Percentiles rank a stretch among this genome's conserved stretches.
These are phyloP conservation scores for Pseudocercospora pini-densiflorae DNA, from an alignment of 2,329 filamentous ascomycete species.

Conservation along the genomic window DNA sequence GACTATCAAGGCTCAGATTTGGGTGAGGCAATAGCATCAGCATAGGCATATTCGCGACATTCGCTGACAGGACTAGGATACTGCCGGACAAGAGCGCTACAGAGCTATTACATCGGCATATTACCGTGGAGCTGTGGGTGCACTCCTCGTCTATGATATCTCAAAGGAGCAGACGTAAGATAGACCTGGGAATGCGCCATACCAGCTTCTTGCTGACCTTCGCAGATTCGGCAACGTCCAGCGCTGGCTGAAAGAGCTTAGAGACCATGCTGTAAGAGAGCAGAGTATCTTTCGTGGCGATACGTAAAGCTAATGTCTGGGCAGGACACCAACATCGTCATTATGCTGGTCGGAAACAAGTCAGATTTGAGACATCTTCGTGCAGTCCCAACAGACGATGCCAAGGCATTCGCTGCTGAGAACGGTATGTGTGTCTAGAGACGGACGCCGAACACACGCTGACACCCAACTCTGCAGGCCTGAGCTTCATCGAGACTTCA, in stretches of 20 bases:
- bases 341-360: conserved; percentile 99
- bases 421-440: no score
- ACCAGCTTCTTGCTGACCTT: not conserved
- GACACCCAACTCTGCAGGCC: no score
- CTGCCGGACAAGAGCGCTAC: conserved; percentile 97
- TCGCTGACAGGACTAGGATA: conserved; percentile 72
- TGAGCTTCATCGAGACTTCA: conserved; percentile 99
- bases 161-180: conserved; percentile 29
- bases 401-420: conserved; percentile 94
- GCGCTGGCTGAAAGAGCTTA: conserved; percentile 97
- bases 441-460: no score
- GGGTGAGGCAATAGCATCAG: not conserved
- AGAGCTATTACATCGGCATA: conserved; percentile 77
- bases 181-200: not conserved
- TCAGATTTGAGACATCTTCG: conserved; percentile 99
- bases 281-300: not conserved
- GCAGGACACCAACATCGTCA: conserved; percentile 89
- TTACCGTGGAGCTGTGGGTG: conserved; percentile 95
- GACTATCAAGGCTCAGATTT: conserved; percentile 99
- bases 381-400: conserved; percentile 96
- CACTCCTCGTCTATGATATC: conserved; percentile 85
- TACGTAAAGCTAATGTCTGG: conserved; percentile 41
- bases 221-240: conserved; percentile 59
- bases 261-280: conserved; percentile 95
- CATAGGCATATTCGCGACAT: not conserved